phyloP scores from a whole-genome alignment of 148 eudicot genomes.

The Rhododendron kiyosumense region DNA sequence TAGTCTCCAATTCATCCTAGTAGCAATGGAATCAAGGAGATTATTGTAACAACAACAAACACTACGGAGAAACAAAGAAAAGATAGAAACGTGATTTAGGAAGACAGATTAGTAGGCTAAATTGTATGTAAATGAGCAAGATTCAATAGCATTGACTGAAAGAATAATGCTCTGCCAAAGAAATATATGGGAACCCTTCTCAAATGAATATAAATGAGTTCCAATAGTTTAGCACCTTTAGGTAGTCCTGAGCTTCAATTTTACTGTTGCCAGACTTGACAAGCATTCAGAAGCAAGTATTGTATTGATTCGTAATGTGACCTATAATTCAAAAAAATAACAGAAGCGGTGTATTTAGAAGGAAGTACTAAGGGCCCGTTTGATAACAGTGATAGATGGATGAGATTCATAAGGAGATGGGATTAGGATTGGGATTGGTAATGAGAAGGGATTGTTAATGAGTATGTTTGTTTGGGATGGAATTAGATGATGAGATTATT shows the following conservation, averaged over 20 bases:
- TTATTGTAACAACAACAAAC: background rate
- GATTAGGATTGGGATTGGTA: too few species aligned
- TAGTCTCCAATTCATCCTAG: constrained; percentile 49
- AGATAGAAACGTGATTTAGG: background rate
- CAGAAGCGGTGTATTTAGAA: background rate
- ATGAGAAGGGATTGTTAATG: too few species aligned
- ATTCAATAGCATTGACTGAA: background rate
- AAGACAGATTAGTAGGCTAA: background rate
- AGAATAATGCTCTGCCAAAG: background rate
- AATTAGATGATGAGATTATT: too few species aligned
- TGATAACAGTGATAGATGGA: too few species aligned
- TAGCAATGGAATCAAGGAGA: background rate
- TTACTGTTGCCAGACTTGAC: constrained; percentile 73
- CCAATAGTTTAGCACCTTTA: constrained; percentile 50
- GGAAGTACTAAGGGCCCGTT: background rate
- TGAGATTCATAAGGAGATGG: too few species aligned
- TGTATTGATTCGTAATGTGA: constrained; percentile 84
- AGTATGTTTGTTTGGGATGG: too few species aligned
- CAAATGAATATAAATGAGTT: background rate
- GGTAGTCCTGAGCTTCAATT: constrained; percentile 53
- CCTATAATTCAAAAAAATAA: constrained; percentile 34
- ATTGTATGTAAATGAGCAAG: background rate
- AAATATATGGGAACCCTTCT: background rate
- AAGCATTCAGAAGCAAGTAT: constrained; percentile 91
- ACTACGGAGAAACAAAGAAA: background rate